Base-by-base conservation (phyloP, 805 yeast genomes). In the Wickerhamiella nectarea region DNA sequence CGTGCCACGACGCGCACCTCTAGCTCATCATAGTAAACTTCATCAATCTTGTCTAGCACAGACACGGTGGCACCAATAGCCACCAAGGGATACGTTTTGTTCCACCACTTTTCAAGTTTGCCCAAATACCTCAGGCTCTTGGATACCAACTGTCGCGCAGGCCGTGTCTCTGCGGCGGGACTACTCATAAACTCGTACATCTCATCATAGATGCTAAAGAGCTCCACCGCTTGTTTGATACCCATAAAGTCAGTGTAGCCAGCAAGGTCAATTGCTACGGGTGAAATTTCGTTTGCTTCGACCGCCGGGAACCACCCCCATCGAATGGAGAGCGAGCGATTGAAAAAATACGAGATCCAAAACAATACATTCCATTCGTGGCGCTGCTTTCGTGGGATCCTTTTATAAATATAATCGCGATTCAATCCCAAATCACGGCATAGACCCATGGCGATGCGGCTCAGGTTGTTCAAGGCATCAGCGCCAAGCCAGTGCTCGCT, bases 41-140 rank as follows among this genome's bases (percentile, higher is more conserved):
- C 36, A 4, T 19, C 14, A 5, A 39, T 21, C 36, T 39, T 26
- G 9, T 39, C 36, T 6, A 39, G 11, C n/a, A 39, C 33, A 3
- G 34, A 14, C 3, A 26, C 18, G 26, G 22, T 29, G 14, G 42
- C 21, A 22, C 33, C 36, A 6, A 26, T 12, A 2, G 36, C 18
- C 31, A 34, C 18, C 17, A 19, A 10, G 8, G 42, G 42, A 36
- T 39, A 19, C 2, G 25, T 35, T 6, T 11, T 10, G 6, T 31
- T 31, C 42, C 42, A 39, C 42, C 42, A 39, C 8, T 20, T 14
- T 3, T 29, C 42, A 11, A 39, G 31, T 3, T 39, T 35, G n/a
- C 18, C 21, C 19, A 39, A 36, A 2, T 11, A 19, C n/a, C 18
- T 7, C 29, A 39, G 36, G 6, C 22, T 14, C 10, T 39, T 25